A percentile compares a stretch with the other conserved stretches of the same genome.
Evolutionary conservation across 495 filamentous ascomycete species (phyloP).

Genomic region (Penicillium paradoxum): DNA sequence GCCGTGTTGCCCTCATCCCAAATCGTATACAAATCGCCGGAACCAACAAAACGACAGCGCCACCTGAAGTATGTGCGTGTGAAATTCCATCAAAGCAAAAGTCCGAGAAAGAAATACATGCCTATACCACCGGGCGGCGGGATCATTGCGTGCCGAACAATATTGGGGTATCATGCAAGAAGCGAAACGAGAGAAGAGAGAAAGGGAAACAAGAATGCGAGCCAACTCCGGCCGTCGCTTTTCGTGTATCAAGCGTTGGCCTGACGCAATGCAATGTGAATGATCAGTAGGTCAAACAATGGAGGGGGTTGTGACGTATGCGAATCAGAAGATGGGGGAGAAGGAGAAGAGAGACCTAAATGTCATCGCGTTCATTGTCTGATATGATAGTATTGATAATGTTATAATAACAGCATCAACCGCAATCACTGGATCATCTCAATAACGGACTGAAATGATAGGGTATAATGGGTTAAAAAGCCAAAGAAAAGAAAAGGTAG

Average conservation of each 20-base stretch:
- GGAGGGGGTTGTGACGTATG: not conserved
- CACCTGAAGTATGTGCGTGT: not conserved
- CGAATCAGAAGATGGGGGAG: not conserved
- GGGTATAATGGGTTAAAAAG: not conserved
- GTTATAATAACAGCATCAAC: constrained; percentile 14
- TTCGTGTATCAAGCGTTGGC: constrained; percentile 13
- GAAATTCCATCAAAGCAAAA: not conserved
- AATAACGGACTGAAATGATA: not conserved
- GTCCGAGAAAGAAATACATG: not conserved
- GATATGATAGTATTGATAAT: constrained; percentile 7
- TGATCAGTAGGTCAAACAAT: not conserved
- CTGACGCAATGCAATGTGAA: constrained; percentile 8
- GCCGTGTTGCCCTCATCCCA: not conserved
- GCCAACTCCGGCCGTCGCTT: constrained; percentile 13
- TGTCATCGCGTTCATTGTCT: constrained; percentile 9
- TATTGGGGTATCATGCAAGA: not conserved
- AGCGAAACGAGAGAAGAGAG: not conserved
- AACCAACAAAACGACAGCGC: not conserved
- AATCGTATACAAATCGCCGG: not conserved
- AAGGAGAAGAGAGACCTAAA: not conserved
- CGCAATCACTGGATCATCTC: constrained; percentile 1
- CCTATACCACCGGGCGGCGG: not conserved
- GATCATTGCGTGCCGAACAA: not conserved
- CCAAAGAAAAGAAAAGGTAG: not conserved
- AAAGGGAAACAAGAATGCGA: not conserved